Percentiles rank a stretch among this genome's conserved stretches.
These are phyloP conservation scores for Phaeosphaeriaceae sp. DNA, from an alignment of 2,329 filamentous ascomycete genomes.

Conservation along the genomic window DNA sequence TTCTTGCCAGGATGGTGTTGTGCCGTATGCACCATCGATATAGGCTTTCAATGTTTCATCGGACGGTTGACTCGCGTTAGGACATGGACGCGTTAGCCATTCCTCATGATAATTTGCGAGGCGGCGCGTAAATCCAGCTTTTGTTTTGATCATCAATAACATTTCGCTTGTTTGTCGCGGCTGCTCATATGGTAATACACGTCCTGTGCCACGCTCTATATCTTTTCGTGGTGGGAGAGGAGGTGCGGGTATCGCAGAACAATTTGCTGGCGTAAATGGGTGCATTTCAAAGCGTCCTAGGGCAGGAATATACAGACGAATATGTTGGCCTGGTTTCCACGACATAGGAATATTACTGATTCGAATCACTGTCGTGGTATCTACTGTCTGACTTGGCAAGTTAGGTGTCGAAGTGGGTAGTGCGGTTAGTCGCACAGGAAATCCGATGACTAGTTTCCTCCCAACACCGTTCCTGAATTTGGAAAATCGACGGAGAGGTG, in stretches of 20 bases:
- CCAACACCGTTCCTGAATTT: constrained; percentile 13
- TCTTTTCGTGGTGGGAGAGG: constrained; percentile 21
- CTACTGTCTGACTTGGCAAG: constrained; percentile 7
- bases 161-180: constrained; percentile 25
- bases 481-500: constrained; percentile 11
- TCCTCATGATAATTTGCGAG: constrained; percentile 27
- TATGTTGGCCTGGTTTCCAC: constrained; percentile 40
- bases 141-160: constrained; percentile 28
- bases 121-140: constrained; percentile 29
- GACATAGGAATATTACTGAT: constrained; percentile 29
- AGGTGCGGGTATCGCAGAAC: constrained; percentile 17
- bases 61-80: constrained; percentile 26
- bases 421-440: constrained; percentile 30
- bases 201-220: constrained; percentile 15
- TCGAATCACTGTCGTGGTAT: constrained; percentile 27
- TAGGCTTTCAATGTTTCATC: constrained; percentile 27
- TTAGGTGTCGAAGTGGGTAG: constrained; percentile 10
- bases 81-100: constrained; percentile 36
- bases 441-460: constrained; percentile 24
- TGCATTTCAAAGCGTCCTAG: constrained; percentile 34
- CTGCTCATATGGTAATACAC: not conserved
- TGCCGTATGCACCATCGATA: constrained; percentile 37
- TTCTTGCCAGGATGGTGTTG: constrained; percentile 27
- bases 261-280: constrained; percentile 41
- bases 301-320: constrained; percentile 33